Conservation (phyloP, 2,329 filamentous ascomycete species). For the Penicillium sp. region DNA sequence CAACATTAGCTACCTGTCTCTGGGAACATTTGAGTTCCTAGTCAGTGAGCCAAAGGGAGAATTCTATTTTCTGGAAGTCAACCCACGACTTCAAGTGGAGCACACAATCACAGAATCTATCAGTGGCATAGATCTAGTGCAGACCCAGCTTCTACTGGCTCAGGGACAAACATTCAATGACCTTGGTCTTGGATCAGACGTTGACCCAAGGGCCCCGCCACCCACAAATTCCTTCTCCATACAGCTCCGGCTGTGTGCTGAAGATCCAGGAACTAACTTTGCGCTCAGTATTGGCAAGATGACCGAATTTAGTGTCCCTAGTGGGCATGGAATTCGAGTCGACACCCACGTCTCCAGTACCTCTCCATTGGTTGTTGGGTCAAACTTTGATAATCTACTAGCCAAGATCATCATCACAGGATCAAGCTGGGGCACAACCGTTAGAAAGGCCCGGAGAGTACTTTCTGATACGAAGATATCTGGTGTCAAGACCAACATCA, state of each 20-base stretch:
- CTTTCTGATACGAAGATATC: conserved; percentile 56
- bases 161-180: conserved; percentile 49
- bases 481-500: conserved; percentile 60
- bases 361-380: conserved; percentile 45
- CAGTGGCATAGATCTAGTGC: conserved; percentile 55
- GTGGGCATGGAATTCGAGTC: conserved; percentile 58
- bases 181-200: conserved; percentile 33
- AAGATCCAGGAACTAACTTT: conserved; percentile 55
- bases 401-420: conserved; percentile 61
- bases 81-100: conserved; percentile 62
- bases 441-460: conserved; percentile 56
- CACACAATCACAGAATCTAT: conserved; percentile 62
- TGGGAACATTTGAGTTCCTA: conserved; percentile 67
- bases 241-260: conserved; percentile 59
- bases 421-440: conserved; percentile 51
- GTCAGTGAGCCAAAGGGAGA: conserved; percentile 50
- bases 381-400: conserved; percentile 60
- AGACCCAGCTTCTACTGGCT: conserved; percentile 54
- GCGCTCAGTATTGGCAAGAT: conserved; percentile 62
- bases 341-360: conserved; percentile 55
- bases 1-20: conserved; percentile 55
- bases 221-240: conserved; percentile 46
- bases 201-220: conserved; percentile 38
- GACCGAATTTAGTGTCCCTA: conserved; percentile 53
- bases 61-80: conserved; percentile 62